These are phyloP conservation scores for Megacollybia marginata DNA, from an alignment of 768 basidiomycete species.

Conservation along the genomic window DNA sequence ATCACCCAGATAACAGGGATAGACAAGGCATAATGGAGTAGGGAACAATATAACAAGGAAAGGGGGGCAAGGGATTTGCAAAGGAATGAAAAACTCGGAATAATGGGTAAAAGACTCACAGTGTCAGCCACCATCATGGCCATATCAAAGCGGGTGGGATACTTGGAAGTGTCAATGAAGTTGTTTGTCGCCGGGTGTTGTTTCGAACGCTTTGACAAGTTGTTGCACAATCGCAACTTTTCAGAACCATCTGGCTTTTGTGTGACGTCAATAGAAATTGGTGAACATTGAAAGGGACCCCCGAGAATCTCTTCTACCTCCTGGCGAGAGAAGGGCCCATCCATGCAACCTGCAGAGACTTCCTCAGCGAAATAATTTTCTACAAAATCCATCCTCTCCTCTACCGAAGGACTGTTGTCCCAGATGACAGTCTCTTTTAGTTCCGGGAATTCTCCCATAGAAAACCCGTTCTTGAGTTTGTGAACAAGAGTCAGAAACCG, in stretches of 20 bases:
- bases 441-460: neutral
- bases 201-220: no score
- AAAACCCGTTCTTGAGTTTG: no score
- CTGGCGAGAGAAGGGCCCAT: no score
- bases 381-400: neutral
- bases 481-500: neutral
- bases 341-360: no score
- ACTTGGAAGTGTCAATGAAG: neutral
- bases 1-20: neutral
- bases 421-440: no score
- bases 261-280: no score
- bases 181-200: slow-evolving; percentile 9
- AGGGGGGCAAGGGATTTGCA: neutral
- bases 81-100: neutral
- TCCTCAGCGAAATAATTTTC: neutral
- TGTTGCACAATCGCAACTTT: slow-evolving; percentile 1
- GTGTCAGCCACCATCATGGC: neutral
- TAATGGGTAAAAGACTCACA: neutral
- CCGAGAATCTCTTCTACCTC: no score
- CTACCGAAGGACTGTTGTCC: neutral
- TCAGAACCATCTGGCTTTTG: neutral
- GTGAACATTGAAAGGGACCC: no score
- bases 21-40: neutral
- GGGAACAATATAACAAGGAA: neutral
- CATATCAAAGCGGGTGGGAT: no score